Percentiles rank a stretch among this genome's conserved stretches.
phyloP scores from a whole-genome alignment of 306 rosid species.

The Prunus kanzakura region DNA sequence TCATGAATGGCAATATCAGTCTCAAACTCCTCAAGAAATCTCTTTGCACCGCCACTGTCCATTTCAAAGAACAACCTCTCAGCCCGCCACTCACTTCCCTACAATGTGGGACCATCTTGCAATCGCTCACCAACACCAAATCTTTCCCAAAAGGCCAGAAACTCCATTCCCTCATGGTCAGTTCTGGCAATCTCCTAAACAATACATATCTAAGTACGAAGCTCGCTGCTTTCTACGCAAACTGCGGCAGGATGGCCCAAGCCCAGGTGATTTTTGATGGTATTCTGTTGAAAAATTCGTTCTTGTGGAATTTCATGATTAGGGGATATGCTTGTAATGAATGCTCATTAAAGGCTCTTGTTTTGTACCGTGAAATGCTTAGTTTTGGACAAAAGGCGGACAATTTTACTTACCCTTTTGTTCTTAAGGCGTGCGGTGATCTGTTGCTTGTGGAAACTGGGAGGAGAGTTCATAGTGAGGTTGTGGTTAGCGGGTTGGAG shows the following conservation, averaged over 20 bases:
- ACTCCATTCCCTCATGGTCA: conserved; percentile 43
- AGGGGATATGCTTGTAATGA: conserved; percentile 47
- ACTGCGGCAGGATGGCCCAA: conserved; percentile 40
- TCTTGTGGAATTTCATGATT: conserved; percentile 55
- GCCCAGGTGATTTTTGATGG: conserved; percentile 44
- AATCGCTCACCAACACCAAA: conserved; percentile 43
- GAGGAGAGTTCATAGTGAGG: conserved; percentile 47
- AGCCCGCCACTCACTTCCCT: conserved; percentile 33
- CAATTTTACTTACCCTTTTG: conserved; percentile 60
- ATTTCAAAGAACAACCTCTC: conserved; percentile 4
- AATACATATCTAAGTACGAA: conserved; percentile 49
- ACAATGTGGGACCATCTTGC: conserved; percentile 55
- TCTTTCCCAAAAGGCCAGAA: conserved; percentile 36
- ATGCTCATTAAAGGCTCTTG: conserved; percentile 24
- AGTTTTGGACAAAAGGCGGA: conserved; percentile 38
- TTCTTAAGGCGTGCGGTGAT: conserved; percentile 60
- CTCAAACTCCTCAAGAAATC: conserved; percentile 21
- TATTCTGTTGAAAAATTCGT: conserved; percentile 32
- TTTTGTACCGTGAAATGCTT: conserved; percentile 47
- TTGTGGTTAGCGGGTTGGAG: conserved; percentile 39
- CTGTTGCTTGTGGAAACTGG: conserved; percentile 39
- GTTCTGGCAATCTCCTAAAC: conserved; percentile 36
- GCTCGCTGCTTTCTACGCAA: conserved; percentile 50
- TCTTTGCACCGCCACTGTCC: conserved; percentile 8
- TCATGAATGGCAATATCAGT: conserved; percentile 33